These are phyloP conservation scores for Cucurbita pepo DNA, from an alignment of 306 rosid genomes.

Conservation along the genomic window DNA sequence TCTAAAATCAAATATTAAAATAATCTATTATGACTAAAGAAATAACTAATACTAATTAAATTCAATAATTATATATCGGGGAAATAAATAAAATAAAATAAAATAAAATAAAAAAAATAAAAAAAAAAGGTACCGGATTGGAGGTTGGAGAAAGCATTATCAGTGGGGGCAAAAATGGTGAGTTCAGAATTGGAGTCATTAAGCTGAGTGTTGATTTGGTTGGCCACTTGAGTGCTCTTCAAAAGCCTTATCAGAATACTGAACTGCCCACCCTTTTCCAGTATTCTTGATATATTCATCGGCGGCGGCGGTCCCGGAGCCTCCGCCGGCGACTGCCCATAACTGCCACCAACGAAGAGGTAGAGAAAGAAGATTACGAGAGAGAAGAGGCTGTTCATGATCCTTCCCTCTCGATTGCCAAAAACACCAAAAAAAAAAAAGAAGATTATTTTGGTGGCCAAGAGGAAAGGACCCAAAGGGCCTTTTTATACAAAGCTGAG, in stretches of 20 bases:
- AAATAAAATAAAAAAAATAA: too few species aligned
- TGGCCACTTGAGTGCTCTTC: slow-evolving; percentile 36
- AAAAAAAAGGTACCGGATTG: slow-evolving; percentile 18
- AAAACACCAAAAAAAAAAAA: not conserved
- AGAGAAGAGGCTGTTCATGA: slow-evolving; percentile 11
- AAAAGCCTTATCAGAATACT: slow-evolving; percentile 45
- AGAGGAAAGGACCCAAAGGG: not conserved
- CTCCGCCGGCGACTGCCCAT: slow-evolving; percentile 24
- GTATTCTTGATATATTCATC: slow-evolving; percentile 40
- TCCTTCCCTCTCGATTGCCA: slow-evolving; percentile 2
- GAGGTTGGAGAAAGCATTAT: slow-evolving; percentile 43
- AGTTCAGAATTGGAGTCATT: slow-evolving; percentile 32
- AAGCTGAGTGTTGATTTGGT: slow-evolving; percentile 47
- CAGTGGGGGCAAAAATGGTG: slow-evolving; percentile 45
- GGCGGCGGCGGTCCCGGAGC: slow-evolving; percentile 38
- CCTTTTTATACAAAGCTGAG: not conserved
- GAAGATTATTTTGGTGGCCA: not conserved
- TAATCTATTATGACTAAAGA: too few species aligned
- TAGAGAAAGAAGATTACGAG: slow-evolving; percentile 12
- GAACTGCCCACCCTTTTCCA: slow-evolving; percentile 44
- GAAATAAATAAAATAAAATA: too few species aligned
- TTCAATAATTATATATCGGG: too few species aligned
- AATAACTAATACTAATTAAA: too few species aligned
- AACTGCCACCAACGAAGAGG: not conserved
- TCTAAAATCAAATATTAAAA: too few species aligned